phyloP scores from a whole-genome alignment of 441 rosid species.

The Pelargonium myrrhifolium region DNA sequence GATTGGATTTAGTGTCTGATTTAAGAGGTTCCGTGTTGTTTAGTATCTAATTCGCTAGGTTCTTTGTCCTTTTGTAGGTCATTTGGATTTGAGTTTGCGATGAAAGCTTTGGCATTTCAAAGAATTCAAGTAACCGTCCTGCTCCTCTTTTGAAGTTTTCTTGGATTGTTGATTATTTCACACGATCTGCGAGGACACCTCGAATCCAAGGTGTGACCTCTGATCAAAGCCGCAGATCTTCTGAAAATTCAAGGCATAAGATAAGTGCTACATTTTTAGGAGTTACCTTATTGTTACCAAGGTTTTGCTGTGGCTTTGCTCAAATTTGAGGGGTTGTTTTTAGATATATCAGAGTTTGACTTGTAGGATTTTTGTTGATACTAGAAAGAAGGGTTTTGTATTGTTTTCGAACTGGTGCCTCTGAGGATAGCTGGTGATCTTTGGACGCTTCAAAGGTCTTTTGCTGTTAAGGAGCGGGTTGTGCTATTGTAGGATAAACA shows the following conservation, averaged over 20 bases:
- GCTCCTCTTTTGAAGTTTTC: background rate
- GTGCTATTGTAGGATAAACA: conserved; percentile 3
- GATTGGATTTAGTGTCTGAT: too few species aligned
- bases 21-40: too few species aligned
- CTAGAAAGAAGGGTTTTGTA: background rate
- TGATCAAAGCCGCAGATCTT: background rate
- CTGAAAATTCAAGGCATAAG: background rate
- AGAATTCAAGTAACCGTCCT: background rate
- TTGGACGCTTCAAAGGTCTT: background rate
- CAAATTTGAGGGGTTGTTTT: background rate
- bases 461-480: background rate
- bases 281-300: background rate
- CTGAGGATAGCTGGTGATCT: too few species aligned
- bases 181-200: background rate
- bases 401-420: too few species aligned
- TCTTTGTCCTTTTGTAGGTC: background rate
- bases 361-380: background rate
- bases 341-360: background rate
- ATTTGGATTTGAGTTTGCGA: background rate
- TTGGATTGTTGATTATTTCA: background rate
- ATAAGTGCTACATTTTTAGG: background rate
- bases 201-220: too few species aligned
- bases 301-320: background rate
- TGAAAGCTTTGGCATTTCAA: background rate
- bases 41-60: background rate